A percentile compares a stretch with the other conserved stretches of the same genome.
Conservation (phyloP, 2,329 filamentous ascomycete species). For the Furcasterigmium sp. region DNA sequence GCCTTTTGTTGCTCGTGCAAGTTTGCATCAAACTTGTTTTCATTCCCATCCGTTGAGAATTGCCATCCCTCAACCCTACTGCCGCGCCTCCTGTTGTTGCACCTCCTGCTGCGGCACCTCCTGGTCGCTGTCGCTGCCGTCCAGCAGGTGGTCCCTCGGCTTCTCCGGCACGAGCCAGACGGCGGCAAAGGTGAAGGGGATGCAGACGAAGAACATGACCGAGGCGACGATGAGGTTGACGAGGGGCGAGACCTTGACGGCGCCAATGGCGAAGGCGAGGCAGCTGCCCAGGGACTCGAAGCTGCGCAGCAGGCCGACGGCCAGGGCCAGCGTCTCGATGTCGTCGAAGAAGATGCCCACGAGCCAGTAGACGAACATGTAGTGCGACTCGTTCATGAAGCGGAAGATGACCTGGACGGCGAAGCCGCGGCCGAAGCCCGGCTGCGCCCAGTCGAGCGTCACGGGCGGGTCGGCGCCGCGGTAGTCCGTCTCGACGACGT, state of each 20-base stretch:
- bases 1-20: too few species aligned
- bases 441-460: slow-evolving; percentile 38
- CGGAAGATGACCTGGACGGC: slow-evolving; percentile 41
- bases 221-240: slow-evolving; percentile 42
- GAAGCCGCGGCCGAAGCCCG: slow-evolving; percentile 40
- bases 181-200: slow-evolving; percentile 28
- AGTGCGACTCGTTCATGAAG: slow-evolving; percentile 46
- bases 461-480: slow-evolving; percentile 25
- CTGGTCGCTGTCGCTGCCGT: not conserved
- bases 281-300: slow-evolving; percentile 43
- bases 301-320: slow-evolving; percentile 39
- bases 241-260: slow-evolving; percentile 37
- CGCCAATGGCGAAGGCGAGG: slow-evolving; percentile 41
- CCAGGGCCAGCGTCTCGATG: slow-evolving; percentile 43
- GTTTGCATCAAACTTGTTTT: too few species aligned
- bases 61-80: too few species aligned
- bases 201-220: slow-evolving; percentile 37
- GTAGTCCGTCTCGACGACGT: slow-evolving; percentile 41
- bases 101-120: not conserved
- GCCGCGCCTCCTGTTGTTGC: too few species aligned
- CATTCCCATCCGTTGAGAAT: too few species aligned
- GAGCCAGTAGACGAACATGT: slow-evolving; percentile 48
- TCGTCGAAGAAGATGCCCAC: slow-evolving; percentile 46
- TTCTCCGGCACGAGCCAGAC: slow-evolving; percentile 31
- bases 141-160: slow-evolving; percentile 14